Base-by-base conservation (phyloP, 768 basidiomycete genomes). In the Phaffia tasmanica region DNA sequence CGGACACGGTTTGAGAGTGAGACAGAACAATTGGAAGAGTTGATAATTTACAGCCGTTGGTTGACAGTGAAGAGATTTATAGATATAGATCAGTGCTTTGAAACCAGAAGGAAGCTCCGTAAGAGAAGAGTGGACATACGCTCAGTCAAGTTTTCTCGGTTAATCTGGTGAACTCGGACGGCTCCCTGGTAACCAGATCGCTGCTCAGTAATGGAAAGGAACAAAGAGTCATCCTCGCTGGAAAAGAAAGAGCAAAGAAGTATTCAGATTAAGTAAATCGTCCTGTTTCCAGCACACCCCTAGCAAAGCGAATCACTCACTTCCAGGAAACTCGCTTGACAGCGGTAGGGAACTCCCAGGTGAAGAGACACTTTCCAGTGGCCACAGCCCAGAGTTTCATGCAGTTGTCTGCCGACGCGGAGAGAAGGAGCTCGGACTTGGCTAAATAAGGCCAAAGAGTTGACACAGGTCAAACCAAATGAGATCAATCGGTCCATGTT, bases 321-420 rank as follows among this genome's bases (percentile, higher is more conserved):
- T 69, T 69, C 81, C 94, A 97, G 8, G 85, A 83, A 27, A 98
- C 94, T 55, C 94, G 82, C 81, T 97, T 98, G 72, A 99, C 89
- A 5, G 95, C 95, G 0, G 94, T 98, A 47, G 89, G 88, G 81
- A 95, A 97, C 76, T 98, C 94, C 95, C 95, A 99, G 3, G 83
- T 86, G 75, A 85, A 89, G 55, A 99, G 80, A 74, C 89, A 92
- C 78, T 95, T 90, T 67, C 94, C 95, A 4, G 86, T 87, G 59
- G 83, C 79, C 35, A 97, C 88, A 56, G 82, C 81, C 95, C 94
- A 99, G 11, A 99, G 81, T 69, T 86, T 84, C 77, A 99, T 82
- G 51, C 84, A 83, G 77, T 97, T 99, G 77, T 99, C 94, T 19
- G 95, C 94, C 1, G 93, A 84, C 14, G 94, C 94, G 7, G 93